Evolutionary conservation across 108 stramenopile species (phyloP).

Genomic region (Epithemia pelagica): DNA sequence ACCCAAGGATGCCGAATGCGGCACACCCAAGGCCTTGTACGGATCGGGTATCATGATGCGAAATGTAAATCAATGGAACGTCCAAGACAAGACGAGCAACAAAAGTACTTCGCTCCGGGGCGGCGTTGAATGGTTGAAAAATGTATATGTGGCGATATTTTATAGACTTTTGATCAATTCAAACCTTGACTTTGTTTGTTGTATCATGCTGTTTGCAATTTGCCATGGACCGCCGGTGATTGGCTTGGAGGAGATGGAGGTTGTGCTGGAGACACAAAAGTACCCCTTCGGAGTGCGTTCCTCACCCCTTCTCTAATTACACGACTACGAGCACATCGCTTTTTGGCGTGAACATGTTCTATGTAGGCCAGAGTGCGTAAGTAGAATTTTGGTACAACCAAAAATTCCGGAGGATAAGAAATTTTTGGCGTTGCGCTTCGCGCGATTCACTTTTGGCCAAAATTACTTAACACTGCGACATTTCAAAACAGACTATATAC

Average conservation of each 20-base stretch:
- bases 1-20: constrained; percentile 37
- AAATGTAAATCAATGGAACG: neutral
- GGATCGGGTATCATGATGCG: constrained; percentile 26
- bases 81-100: neutral
- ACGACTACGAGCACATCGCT: neutral
- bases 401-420: neutral
- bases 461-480: neutral
- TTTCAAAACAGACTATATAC: neutral
- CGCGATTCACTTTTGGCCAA: neutral
- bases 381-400: neutral
- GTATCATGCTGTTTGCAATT: too few relatives aligned
- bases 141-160: too few relatives aligned
- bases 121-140: too few relatives aligned
- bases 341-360: neutral
- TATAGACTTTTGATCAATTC: too few relatives aligned
- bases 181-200: too few relatives aligned
- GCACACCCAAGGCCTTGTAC: constrained; percentile 53
- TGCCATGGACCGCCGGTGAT: too few relatives aligned
- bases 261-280: too few relatives aligned
- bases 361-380: neutral
- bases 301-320: neutral
- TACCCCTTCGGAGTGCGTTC: too few relatives aligned
- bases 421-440: neutral
- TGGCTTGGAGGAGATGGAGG: too few relatives aligned
- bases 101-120: too few relatives aligned